These are phyloP conservation scores for Mortierella sp. DNA, from an alignment of 371 early-diverging fungal genomes.

Conservation along the genomic window DNA sequence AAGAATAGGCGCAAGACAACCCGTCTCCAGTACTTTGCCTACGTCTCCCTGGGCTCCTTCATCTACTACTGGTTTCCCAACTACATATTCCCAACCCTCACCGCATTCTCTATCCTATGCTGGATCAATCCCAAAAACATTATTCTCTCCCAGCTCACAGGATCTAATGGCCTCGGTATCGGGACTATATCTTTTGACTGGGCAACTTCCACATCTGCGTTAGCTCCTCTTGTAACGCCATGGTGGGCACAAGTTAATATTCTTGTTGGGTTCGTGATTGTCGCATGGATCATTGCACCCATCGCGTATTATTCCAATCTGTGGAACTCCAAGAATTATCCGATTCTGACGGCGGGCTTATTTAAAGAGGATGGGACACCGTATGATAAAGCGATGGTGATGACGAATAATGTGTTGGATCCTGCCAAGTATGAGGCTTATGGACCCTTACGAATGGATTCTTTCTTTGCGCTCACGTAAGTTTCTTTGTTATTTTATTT, in stretches of 20 bases:
- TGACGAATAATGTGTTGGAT: slow-evolving; percentile 70
- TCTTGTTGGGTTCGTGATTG: slow-evolving; percentile 72
- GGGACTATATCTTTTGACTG: slow-evolving; percentile 59
- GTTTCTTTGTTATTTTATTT: neutral
- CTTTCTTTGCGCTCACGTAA: slow-evolving; percentile 67
- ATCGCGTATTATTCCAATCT: slow-evolving; percentile 74
- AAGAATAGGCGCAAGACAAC: slow-evolving; percentile 32
- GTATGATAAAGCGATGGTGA: slow-evolving; percentile 65
- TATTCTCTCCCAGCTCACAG: slow-evolving; percentile 66
- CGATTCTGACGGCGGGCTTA: slow-evolving; percentile 67
- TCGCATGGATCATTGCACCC: slow-evolving; percentile 78
- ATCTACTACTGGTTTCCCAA: slow-evolving; percentile 69
- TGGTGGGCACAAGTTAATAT: slow-evolving; percentile 56
- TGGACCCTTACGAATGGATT: slow-evolving; percentile 77
- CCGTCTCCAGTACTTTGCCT: slow-evolving; percentile 26
- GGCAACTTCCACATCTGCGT: slow-evolving; percentile 59
- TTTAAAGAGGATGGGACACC: slow-evolving; percentile 66
- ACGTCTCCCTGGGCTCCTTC: slow-evolving; percentile 31
- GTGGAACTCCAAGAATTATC: slow-evolving; percentile 71
- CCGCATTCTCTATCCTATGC: slow-evolving; percentile 63
- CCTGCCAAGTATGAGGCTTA: slow-evolving; percentile 64
- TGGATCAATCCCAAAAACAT: slow-evolving; percentile 65
- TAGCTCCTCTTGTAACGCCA: slow-evolving; percentile 54
- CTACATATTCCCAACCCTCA: slow-evolving; percentile 69
- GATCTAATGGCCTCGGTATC: slow-evolving; percentile 61